phyloP scores from a whole-genome alignment of 169 alveolate species.

The Plasmodium blacklocki region DNA sequence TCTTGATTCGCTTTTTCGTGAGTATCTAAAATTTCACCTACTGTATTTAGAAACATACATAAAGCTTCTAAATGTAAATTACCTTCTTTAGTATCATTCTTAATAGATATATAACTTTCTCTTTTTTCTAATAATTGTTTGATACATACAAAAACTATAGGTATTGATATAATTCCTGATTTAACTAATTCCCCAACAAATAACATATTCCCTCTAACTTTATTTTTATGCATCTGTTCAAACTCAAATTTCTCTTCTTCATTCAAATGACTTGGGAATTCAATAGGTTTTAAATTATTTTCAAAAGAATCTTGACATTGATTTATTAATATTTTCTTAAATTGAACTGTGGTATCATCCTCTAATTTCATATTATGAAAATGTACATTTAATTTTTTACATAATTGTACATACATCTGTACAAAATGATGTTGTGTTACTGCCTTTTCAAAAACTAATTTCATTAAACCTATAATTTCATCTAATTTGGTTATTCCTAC shows the following conservation, averaged over 20 bases:
- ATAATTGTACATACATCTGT: conserved; percentile 90
- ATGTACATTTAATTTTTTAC: conserved; percentile 86
- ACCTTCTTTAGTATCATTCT: conserved; percentile 84
- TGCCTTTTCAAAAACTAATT: conserved; percentile 87
- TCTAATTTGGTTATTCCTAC: conserved; percentile 82
- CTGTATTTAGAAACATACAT: conserved; percentile 90
- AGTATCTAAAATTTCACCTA: conserved; percentile 86
- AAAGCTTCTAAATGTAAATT: conserved; percentile 88
- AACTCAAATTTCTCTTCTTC: conserved; percentile 89
- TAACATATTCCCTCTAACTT: conserved; percentile 91
- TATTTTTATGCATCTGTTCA: conserved; percentile 89
- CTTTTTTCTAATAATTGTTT: conserved; percentile 86
- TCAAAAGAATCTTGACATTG: conserved; percentile 89
- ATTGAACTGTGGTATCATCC: conserved; percentile 40
- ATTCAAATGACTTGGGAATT: conserved; percentile 84
- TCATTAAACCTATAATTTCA: conserved; percentile 82
- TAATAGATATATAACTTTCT: conserved; percentile 78
- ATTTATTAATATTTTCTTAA: conserved; percentile 85
- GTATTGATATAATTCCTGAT: conserved; percentile 88
- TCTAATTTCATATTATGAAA: conserved; percentile 78
- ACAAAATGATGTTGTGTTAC: conserved; percentile 91
- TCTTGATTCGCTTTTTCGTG: conserved; percentile 79
- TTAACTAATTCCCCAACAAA: conserved; percentile 89
- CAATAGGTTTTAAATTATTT: conserved; percentile 87
- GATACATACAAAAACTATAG: conserved; percentile 87